Base-by-base conservation (phyloP, 2,329 filamentous ascomycete species). In the Esteya vermicola region DNA sequence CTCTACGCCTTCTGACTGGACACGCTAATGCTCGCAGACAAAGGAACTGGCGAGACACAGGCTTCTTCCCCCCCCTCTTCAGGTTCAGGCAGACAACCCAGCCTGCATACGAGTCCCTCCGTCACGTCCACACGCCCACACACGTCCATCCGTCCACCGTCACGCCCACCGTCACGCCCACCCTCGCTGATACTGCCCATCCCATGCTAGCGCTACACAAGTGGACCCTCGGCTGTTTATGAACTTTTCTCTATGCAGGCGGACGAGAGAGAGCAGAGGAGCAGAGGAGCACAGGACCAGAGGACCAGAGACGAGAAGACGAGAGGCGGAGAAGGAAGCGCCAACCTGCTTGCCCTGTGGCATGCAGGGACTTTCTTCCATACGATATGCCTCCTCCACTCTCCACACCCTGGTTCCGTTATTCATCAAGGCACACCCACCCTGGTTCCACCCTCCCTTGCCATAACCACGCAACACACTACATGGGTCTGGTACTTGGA, bases 401-500 rank as follows among this genome's bases (percentile, higher is more conserved):
- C 22, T 21, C 20, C 33, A 16, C 20, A 27, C 19, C 21, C 30
- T 28, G 33, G 33, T 34, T 36, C 33, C 33, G 44, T 41, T 36
- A 31, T 31, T 38, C 39, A 39, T 40, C 41, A 38, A 45, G 41
- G 39, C 44, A 23, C 12, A 37, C 39, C n/a, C 36, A 40, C 42
- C 42, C 44, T 35, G 36, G 41, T 22, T 21, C 28, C 35, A 22
- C 33, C 40, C 34, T 38, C 38, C 43, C 35, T 25, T 21, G 21
- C 39, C 38, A 43, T 42, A 43, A 43, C 44, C 42, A 43, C 36
- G 41, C 41, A 42, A 40, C 41, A 39, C 18, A 33, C 27, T n/a
- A n/a, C n/a, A n/a, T n/a, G n/a, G n/a, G n/a, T n/a, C n/a, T n/a
- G n/a, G n/a, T n/a, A n/a, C n/a, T n/a, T n/a, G n/a, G n/a, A n/a